phyloP scores from a whole-genome alignment of 306 rosid genomes.

The Quercus rubra region DNA sequence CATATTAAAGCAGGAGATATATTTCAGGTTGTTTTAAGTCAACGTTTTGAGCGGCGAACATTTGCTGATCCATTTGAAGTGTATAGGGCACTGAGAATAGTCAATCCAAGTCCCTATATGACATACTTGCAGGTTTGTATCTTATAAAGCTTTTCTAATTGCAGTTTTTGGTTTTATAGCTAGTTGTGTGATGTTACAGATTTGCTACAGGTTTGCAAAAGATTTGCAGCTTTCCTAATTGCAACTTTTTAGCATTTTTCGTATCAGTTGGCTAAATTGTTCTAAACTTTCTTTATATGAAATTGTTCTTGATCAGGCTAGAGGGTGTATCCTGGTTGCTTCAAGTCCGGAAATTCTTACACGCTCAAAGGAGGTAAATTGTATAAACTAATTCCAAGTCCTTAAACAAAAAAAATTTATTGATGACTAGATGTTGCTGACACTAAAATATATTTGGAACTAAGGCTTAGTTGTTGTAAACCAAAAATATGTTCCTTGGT shows the following conservation, averaged over 20 bases:
- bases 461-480: too few species aligned
- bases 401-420: not conserved
- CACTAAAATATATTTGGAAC: too few species aligned
- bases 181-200: too few species aligned
- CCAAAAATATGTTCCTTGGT: not conserved
- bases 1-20: slow-evolving; percentile 79
- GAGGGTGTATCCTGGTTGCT: slow-evolving; percentile 84
- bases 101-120: slow-evolving; percentile 95
- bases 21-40: slow-evolving; percentile 81
- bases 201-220: too few species aligned
- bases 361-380: slow-evolving; percentile 45
- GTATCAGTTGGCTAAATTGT: not conserved
- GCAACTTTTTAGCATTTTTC: too few species aligned
- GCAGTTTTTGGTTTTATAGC: not conserved
- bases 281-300: slow-evolving; percentile 4
- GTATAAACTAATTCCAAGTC: not conserved
- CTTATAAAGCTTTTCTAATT: not conserved
- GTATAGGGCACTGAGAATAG: slow-evolving; percentile 76
- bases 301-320: slow-evolving; percentile 47
- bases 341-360: slow-evolving; percentile 90
- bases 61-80: slow-evolving; percentile 84
- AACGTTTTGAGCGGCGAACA: slow-evolving; percentile 79
- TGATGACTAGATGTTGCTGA: too few species aligned
- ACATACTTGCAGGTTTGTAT: slow-evolving; percentile 70
- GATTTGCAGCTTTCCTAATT: not conserved